Conservation (phyloP, 345 rosid species). For the Citrus medica region DNA sequence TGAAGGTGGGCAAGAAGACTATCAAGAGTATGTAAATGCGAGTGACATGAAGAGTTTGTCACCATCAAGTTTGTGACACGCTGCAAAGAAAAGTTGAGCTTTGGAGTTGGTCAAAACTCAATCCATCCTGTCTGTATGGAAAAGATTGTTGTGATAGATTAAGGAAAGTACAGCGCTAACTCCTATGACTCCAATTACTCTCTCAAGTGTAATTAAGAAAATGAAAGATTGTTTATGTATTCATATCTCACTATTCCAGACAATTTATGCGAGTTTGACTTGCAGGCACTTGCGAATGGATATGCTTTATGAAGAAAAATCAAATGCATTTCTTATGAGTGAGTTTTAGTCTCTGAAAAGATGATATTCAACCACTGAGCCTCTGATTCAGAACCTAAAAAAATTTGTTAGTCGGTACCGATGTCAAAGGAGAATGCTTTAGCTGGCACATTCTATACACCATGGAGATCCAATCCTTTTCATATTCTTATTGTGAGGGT, state of each 20-base stretch:
- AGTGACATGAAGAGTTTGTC: conserved; percentile 9
- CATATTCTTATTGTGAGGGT: background rate
- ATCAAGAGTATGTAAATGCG: background rate
- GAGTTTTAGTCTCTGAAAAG: background rate
- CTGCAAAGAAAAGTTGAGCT: conserved; percentile 1
- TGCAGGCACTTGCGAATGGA: background rate
- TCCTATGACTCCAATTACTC: background rate
- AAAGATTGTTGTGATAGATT: background rate
- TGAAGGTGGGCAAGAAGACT: conserved; percentile 8
- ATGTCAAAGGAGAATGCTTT: background rate
- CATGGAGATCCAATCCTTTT: background rate
- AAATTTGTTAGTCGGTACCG: background rate
- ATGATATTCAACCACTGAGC: background rate
- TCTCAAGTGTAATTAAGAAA: background rate
- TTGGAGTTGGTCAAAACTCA: conserved; percentile 4
- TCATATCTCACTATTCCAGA: background rate
- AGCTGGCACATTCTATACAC: background rate
- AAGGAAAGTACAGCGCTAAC: too few species aligned
- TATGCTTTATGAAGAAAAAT: background rate
- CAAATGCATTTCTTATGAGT: background rate
- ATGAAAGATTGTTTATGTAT: background rate
- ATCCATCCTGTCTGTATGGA: background rate
- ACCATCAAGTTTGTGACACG: background rate
- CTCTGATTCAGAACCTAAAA: background rate
- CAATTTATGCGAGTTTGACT: background rate